A percentile compares a stretch with the other conserved stretches of the same genome.
These are phyloP conservation scores for Pichia sp. DNA, from an alignment of 1,139 yeast genomes.

Conservation along the genomic window DNA sequence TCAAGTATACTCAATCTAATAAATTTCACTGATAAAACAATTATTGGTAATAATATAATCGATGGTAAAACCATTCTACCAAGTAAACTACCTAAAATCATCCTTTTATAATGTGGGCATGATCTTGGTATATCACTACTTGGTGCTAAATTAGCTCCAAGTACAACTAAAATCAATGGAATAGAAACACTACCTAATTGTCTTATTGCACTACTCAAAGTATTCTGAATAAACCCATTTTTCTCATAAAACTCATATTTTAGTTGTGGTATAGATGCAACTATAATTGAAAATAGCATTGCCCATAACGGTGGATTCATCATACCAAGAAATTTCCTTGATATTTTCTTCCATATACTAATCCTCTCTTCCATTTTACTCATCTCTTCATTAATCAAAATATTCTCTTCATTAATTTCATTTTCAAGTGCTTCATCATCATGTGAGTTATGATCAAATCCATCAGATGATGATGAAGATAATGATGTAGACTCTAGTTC, in stretches of 20 bases:
- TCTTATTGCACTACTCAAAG: slow-evolving; percentile 65
- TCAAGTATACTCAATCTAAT: slow-evolving; percentile 63
- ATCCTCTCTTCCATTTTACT: not conserved
- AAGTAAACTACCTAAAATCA: slow-evolving; percentile 60
- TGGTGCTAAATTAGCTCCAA: slow-evolving; percentile 72
- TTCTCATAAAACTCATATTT: slow-evolving; percentile 59
- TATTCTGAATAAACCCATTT: slow-evolving; percentile 64
- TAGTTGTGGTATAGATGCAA: slow-evolving; percentile 71
- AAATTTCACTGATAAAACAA: slow-evolving; percentile 60
- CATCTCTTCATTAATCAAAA: slow-evolving; percentile 1
- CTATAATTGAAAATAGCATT: slow-evolving; percentile 74
- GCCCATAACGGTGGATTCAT: slow-evolving; percentile 97
- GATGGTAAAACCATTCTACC: slow-evolving; percentile 77
- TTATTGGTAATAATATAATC: slow-evolving; percentile 55
- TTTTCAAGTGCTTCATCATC: not conserved
- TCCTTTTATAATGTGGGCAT: slow-evolving; percentile 48
- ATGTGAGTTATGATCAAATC: not conserved
- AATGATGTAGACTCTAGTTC: too few relatives aligned
- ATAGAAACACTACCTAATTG: slow-evolving; percentile 86
- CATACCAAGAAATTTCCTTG: slow-evolving; percentile 17
- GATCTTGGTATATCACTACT: slow-evolving; percentile 59
- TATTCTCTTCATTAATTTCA: not conserved
- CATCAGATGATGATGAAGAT: slow-evolving; percentile 1
- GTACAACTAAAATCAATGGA: slow-evolving; percentile 68
- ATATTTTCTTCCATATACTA: slow-evolving; percentile 1